Evolutionary conservation across 768 basidiomycete species (phyloP), one percentile per base, ranked within the genome.

Genomic region (Hemileccinum impolitum): DNA sequence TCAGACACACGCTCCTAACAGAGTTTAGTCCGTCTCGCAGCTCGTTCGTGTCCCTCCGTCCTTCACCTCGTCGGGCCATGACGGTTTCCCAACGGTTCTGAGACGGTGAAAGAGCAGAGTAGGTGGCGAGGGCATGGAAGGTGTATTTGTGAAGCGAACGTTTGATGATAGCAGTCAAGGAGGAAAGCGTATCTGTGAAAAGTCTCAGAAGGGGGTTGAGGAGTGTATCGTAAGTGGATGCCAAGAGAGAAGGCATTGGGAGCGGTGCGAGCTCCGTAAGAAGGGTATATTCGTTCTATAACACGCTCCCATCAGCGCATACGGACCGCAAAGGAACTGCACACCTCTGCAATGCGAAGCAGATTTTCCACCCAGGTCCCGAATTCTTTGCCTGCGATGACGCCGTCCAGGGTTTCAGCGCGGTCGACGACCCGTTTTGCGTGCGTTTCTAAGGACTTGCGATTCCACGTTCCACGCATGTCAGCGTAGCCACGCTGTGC

Each of bases 401-500:
- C 73, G 0, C 82, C 74, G 52, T 88, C 85, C 8, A 82, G 71
- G 0, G 77, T 84, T 49, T 89, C 87, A 1, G 85, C 82, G 12
- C 87, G 70, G 30, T 87, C 87, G 1, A 90, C 70, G 9, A 85
- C 72, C 9, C 86, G 73, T 56, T 84, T 84, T 3, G 80, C 86
- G 55, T 84, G 82, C 7, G 73, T 73, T 58, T 92, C 90, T 18
- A 91, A 64, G 45, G 87, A 86, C 59, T 85, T 89, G 52, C 77
- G 77, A 36, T 74, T 76, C 90, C 90, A 92, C 12, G 72, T 75
- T 11, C 89, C 88, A 23, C 90, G 78, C 88, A 92, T 92, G 55
- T 91, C 89, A 0, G 87, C 90, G 53, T 88, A 91, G 1, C 90
- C 90, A 47, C 76, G 75, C 66, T 90, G 88, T 6, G 88, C 87